Evolutionary conservation across 78 protist genomes (phyloP).

Genomic region (Diacronema lutheri): DNA sequence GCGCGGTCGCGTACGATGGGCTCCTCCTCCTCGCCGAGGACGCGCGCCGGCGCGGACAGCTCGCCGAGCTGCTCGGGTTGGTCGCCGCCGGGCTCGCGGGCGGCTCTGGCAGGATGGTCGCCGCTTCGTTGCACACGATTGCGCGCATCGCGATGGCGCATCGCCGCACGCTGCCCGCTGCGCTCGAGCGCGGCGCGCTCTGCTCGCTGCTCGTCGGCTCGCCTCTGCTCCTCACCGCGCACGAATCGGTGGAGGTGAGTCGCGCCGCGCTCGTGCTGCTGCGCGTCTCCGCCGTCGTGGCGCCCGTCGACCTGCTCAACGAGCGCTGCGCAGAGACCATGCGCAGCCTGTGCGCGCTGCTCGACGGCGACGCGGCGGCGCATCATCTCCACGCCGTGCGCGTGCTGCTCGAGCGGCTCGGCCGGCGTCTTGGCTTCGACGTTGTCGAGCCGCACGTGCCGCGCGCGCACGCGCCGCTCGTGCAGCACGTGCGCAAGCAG

Average conservation of each 20-base stretch:
- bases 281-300: too few relatives aligned
- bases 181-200: background rate
- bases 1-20: background rate
- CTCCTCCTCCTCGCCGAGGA: background rate
- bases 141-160: background rate
- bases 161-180: background rate
- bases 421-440: background rate
- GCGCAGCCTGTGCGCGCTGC: too few relatives aligned
- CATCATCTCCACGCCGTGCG: background rate
- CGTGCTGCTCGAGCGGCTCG: conserved; percentile 1
- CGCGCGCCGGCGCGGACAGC: background rate
- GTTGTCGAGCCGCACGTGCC: background rate
- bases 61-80: background rate
- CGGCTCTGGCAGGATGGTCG: background rate
- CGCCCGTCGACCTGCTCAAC: too few relatives aligned
- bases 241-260: background rate
- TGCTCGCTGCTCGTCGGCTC: background rate
- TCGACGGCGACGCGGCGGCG: too few relatives aligned
- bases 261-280: background rate
- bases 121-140: background rate
- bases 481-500: background rate
- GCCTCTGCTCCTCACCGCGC: background rate
- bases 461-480: background rate
- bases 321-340: too few relatives aligned
- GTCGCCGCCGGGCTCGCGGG: conserved; percentile 10